Percentiles rank a stretch among this genome's conserved stretches.
These are phyloP conservation scores for Neoboletus brunneissimus DNA, from an alignment of 768 basidiomycete genomes.

Conservation along the genomic window DNA sequence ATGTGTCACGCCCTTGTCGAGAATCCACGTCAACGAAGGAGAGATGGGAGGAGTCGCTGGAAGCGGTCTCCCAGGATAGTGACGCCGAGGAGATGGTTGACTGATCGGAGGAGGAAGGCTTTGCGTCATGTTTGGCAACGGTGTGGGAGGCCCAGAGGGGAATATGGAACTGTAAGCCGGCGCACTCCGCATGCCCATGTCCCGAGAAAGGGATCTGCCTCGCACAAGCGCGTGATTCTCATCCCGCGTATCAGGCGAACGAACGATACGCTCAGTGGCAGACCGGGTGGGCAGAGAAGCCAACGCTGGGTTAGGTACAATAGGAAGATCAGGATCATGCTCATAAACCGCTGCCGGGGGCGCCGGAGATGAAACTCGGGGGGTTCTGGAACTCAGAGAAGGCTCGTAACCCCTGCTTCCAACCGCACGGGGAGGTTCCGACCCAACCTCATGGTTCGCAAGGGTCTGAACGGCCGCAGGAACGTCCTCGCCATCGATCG, in stretches of 20 bases:
- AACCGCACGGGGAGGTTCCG: conserved; percentile 23
- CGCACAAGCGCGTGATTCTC: conserved; percentile 29
- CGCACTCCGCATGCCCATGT: conserved; percentile 32
- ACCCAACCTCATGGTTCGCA: conserved; percentile 18
- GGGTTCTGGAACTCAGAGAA: conserved; percentile 15
- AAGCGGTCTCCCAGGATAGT: conserved; percentile 34
- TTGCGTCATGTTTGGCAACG: conserved; percentile 24
- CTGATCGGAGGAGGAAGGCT: conserved; percentile 20
- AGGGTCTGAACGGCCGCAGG: conserved; percentile 13
- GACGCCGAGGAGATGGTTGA: conserved; percentile 30
- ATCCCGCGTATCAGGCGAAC: conserved; percentile 26
- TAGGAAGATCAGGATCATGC: conserved; percentile 28
- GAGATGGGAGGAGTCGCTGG: conserved; percentile 33
- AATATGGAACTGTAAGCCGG: conserved; percentile 34
- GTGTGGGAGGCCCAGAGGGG: conserved; percentile 32
- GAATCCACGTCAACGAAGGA: conserved; percentile 34
- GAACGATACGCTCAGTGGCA: conserved; percentile 34
- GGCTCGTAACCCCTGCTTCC: conserved; percentile 16
- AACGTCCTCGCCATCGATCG: conserved; percentile 19
- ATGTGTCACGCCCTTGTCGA: conserved; percentile 25
- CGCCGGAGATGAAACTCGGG: conserved; percentile 27
- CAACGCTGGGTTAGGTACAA: conserved; percentile 14
- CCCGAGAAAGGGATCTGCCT: conserved; percentile 33
- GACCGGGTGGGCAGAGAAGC: conserved; percentile 28
- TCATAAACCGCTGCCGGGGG: conserved; percentile 22